These are phyloP conservation scores for Dactylellina cionopaga DNA, from an alignment of 2,329 filamentous ascomycete genomes.

Conservation along the genomic window DNA sequence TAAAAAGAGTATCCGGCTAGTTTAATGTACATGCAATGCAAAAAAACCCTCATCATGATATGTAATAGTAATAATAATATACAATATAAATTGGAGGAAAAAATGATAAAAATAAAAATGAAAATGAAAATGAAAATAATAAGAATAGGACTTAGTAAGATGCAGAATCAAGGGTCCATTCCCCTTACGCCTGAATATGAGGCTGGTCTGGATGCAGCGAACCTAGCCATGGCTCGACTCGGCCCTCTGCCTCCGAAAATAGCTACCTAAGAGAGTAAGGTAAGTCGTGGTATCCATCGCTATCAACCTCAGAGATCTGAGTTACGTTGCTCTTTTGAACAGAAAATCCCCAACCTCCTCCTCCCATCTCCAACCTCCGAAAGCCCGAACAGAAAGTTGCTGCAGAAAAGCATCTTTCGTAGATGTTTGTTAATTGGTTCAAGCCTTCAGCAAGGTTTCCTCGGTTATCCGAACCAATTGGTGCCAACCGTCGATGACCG, in stretches of 20 bases:
- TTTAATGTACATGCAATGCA: background rate
- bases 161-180: too few relatives aligned
- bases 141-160: too few relatives aligned
- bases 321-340: too few relatives aligned
- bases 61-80: background rate
- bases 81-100: background rate
- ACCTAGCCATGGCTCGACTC: slow-evolving; percentile 31
- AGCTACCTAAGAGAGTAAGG: too few relatives aligned
- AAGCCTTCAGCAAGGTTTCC: slow-evolving; percentile 13
- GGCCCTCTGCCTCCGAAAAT: slow-evolving; percentile 49
- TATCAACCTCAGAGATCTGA: too few relatives aligned
- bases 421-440: slow-evolving; percentile 8
- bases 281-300: too few relatives aligned
- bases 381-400: too few relatives aligned
- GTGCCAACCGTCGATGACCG: too few relatives aligned
- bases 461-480: slow-evolving; percentile 24
- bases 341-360: background rate
- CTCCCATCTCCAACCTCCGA: background rate
- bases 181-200: too few relatives aligned
- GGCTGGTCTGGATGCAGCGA: slow-evolving; percentile 14
- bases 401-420: too few relatives aligned
- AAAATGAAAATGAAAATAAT: too few relatives aligned
- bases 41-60: background rate
- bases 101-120: background rate
- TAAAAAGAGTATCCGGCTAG: too few relatives aligned